These are phyloP conservation scores for Candida pseudofarinosa DNA, from an alignment of 805 yeast species.

Conservation along the genomic window DNA sequence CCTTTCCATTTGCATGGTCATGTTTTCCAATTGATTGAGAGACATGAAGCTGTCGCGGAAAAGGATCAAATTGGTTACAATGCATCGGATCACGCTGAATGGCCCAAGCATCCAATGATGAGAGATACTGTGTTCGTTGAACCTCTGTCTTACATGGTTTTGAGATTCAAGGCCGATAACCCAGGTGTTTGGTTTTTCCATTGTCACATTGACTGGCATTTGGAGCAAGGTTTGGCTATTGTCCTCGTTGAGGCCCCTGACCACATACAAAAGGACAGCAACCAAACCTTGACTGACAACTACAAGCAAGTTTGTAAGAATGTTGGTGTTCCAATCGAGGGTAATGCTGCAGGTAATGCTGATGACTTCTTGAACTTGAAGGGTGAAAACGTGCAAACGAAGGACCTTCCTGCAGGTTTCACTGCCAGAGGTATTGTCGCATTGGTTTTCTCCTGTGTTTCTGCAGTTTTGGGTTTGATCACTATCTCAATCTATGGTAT, in stretches of 20 bases:
- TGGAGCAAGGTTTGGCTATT: conserved; percentile 75
- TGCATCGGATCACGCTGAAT: conserved; percentile 32
- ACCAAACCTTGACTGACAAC: conserved; percentile 60
- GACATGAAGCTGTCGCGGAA: conserved; percentile 50
- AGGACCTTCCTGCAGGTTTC: conserved; percentile 78
- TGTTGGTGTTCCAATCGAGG: conserved; percentile 49
- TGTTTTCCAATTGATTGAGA: conserved; percentile 56
- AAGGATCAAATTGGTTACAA: conserved; percentile 48
- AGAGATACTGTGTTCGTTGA: conserved; percentile 72
- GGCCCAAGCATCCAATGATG: conserved; percentile 56
- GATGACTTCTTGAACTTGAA: conserved; percentile 59
- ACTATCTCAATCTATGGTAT: conserved; percentile 81
- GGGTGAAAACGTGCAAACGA: conserved; percentile 70
- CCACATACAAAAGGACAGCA: conserved; percentile 33
- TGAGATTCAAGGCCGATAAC: conserved; percentile 75
- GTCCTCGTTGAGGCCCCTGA: conserved; percentile 69
- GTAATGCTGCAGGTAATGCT: conserved; percentile 89
- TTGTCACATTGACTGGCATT: conserved; percentile 86
- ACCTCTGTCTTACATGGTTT: conserved; percentile 63
- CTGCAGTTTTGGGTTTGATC: conserved; percentile 79
- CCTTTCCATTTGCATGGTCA: conserved; percentile 82
- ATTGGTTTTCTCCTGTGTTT: conserved; percentile 79
- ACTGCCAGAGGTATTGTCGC: conserved; percentile 95
- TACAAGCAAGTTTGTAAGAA: conserved; percentile 58
- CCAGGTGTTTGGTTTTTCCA: conserved; percentile 96